Evolutionary conservation across 108 stramenopile genomes (phyloP).

Genomic region (Mediolabrus comicus): DNA sequence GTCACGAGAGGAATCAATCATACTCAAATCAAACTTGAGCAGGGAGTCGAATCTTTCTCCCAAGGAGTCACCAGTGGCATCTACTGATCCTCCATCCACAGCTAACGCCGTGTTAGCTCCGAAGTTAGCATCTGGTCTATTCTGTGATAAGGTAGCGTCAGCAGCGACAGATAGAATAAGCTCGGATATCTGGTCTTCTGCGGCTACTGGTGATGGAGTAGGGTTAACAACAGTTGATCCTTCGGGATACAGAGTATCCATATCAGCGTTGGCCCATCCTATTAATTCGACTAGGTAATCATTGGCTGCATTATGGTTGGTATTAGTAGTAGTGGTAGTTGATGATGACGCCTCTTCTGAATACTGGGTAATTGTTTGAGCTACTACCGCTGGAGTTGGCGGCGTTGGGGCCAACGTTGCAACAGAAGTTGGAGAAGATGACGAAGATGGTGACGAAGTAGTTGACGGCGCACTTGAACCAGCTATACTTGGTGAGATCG

Average conservation of each 20-base stretch:
- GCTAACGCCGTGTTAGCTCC: slow-evolving; percentile 19
- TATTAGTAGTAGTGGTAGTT: neutral
- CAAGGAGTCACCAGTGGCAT: neutral
- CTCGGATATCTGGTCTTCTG: neutral
- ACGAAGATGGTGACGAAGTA: neutral
- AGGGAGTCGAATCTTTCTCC: slow-evolving; percentile 26
- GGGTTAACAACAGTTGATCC: neutral
- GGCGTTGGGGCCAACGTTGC: neutral
- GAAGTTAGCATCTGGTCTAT: slow-evolving; percentile 10
- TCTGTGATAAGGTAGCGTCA: slow-evolving; percentile 18
- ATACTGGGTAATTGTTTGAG: neutral
- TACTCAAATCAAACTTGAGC: slow-evolving; percentile 22
- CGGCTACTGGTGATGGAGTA: neutral
- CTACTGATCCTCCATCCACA: slow-evolving; percentile 5
- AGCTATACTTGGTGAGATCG: neutral
- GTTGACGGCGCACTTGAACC: slow-evolving; percentile 2
- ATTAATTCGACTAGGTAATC: slow-evolving; percentile 24
- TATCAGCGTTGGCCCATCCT: slow-evolving; percentile 23
- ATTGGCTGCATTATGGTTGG: neutral
- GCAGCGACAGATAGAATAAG: slow-evolving; percentile 7
- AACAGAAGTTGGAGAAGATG: neutral
- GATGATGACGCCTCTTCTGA: neutral
- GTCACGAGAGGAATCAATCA: slow-evolving; percentile 18
- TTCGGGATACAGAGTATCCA: neutral
- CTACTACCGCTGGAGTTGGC: neutral